Base-by-base conservation (phyloP, 2,329 filamentous ascomycete genomes). In the Mollisia scopiformis region DNA sequence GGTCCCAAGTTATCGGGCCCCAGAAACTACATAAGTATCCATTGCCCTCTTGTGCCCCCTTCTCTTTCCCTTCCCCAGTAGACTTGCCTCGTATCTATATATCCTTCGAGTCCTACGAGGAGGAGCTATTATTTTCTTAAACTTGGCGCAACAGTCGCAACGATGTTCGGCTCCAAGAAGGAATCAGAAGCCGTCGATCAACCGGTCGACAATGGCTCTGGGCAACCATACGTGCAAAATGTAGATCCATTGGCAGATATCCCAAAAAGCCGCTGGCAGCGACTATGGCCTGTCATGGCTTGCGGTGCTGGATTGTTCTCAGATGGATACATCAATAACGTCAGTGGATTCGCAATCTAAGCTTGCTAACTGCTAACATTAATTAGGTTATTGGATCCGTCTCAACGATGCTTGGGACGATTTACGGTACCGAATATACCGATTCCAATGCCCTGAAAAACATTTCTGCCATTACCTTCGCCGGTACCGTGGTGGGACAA, bases 251-350 rank as follows among this genome's bases (percentile, higher is more conserved):
- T 68, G 16, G 65, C 61, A 0, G 50, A 65, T 13, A 53, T 66
- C 1, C 64, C 61, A 16, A 72, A 70, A 55, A 61, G 56, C 27
- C 55, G 21, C 39, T 72, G 70, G 71, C 63, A 71, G 25, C 57
- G 65, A 30, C 37, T 74, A 6, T 73, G 69, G 82, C 92, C 93
- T 14, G 71, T 92, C 1, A 88, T 97, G 68, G 93, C 93, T 46
- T 96, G 92, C 72, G 93, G 93, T 66, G 91, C 93, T 55, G 93
- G 93, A 70, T 82, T 97, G 1, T 97, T 97, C 76, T 93, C 89
- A 25, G 93, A 97, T 75, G 93, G 93, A 16, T 97, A 97, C 75
- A 85, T 97, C 73, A 96, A 96, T 77, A 92, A 91, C 71, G 91
- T 92, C 77, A 69, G 78, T 35, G 30, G 23, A 8, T 19, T 21